Base-by-base conservation (phyloP, 2,329 filamentous ascomycete species). In the Talaromyces sp. region DNA sequence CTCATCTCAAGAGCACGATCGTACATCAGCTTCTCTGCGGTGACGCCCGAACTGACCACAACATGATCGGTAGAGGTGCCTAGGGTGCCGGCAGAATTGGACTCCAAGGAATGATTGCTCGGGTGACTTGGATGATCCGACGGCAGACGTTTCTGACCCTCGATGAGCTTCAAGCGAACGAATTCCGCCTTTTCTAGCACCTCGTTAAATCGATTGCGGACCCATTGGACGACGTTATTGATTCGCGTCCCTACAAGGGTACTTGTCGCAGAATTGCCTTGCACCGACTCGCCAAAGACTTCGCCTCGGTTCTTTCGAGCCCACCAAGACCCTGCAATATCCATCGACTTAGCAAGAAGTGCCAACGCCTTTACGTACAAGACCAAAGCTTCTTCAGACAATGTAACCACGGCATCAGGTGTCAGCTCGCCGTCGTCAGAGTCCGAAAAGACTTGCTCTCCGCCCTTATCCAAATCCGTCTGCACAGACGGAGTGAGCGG, bases 1-100 rank as follows among this genome's bases (percentile, higher is more conserved):
- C 92, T 97, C 95, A 99, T 98, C 75, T 99, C 95, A 23, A 98
- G 81, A 0, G 95, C 95, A 54, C 95, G 90, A 69, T 99, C 95
- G 73, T 97, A 99, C 92, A 99, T 97, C 52, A 99, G 82, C 77
- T 93, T 96, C 79, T 98, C 95, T 0, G 95, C 95, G 23, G 92
- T 97, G 62, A 97, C 88, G 1, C 93, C 95, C 1, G 91, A 87
- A 14, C 91, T 96, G 28, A 99, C 83, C 55, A 90, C 85, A 28
- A 97, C 92, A 59, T 91, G 89, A 65, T 95, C 91, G 1, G 86
- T 84, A 16, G 88, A 88, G 3, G 86, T 84, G n/a, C 83, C 84
- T 62, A 87, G 80, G 2, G 81, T 81, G 14, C 83, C 82, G 1
- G 82, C 82, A 2, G 84, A 80, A 37, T 81, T 80, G 1, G 84